Evolutionary conservation across 2,329 filamentous ascomycete species (phyloP), one percentile per base, ranked within the genome.

Genomic region (Microascus cirrosus): DNA sequence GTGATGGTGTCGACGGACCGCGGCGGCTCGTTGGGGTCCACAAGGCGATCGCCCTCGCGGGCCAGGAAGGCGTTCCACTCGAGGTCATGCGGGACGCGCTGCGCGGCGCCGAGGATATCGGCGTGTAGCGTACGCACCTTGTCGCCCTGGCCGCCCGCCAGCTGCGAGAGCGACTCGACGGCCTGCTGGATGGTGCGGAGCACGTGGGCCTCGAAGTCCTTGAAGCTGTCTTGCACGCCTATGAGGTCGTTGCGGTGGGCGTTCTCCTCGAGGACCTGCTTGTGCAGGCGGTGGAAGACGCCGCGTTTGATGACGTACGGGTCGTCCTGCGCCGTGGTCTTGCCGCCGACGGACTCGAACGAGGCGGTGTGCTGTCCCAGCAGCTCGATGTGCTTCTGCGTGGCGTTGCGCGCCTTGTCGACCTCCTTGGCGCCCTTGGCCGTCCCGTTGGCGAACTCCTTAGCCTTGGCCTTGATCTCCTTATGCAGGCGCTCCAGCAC

Each of bases 301-400:
- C 89, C 89, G 35, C 93, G 85, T 65, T 87, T 83, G 53, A 97
- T 70, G 59, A 97, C 80, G 68, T 97, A 99, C 4, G 94, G 94
- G 69, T 99, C 94, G 36, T 96, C 84, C 13, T 75, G 68, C 1
- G 89, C 82, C 51, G 82, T 81, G 64, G 93, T 74, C 67, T 83
- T 87, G 60, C 85, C 88, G 45, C 86, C 85, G 2, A 82, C 79
- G 1, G 90, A 87, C 64, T 95, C 90, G 65, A 86, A 95, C 2
- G 82, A 74, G 11, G 92, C 90, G 0, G 90, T 84, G 65, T 95
- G 85, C 73, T 94, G 88, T 45, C 90, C 92, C 1, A 99, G 84
- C 25, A 95, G 81, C 74, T 99, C 93, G 62, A 99, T 95, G 64
- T 96, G 90, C 77, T 95, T 96, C 76, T 99, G 93, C 0, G 93